Percentiles rank a stretch among this genome's conserved stretches.
Evolutionary conservation across 371 early-diverging fungal species (phyloP).

Genomic region (Mortierella sp.): DNA sequence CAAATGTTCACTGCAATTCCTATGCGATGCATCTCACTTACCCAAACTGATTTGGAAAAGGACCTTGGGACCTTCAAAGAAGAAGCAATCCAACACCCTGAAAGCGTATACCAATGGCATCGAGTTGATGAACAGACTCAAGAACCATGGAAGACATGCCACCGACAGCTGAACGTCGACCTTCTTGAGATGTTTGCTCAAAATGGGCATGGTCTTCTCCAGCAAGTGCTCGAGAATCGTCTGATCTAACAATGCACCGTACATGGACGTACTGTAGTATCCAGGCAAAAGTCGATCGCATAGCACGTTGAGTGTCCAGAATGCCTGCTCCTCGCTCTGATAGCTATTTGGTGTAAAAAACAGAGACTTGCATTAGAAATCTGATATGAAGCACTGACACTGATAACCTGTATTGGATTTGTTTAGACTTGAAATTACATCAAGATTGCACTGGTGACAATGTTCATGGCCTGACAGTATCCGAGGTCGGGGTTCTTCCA

Average conservation of each 20-base stretch:
- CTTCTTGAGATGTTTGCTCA: slow-evolving; percentile 84
- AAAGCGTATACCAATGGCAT: slow-evolving; percentile 92
- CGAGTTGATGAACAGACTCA: slow-evolving; percentile 94
- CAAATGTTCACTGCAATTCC: too few relatives aligned
- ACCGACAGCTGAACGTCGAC: slow-evolving; percentile 95
- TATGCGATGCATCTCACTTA: slow-evolving; percentile 12
- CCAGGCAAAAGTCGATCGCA: slow-evolving; percentile 93
- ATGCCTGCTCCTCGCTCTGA: slow-evolving; percentile 96
- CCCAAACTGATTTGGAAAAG: slow-evolving; percentile 91
- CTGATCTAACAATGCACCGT: slow-evolving; percentile 96
- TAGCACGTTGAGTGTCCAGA: slow-evolving; percentile 91
- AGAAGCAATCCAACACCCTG: slow-evolving; percentile 93
- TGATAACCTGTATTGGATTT: too few relatives aligned
- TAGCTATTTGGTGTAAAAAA: slow-evolving; percentile 66
- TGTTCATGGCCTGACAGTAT: slow-evolving; percentile 99
- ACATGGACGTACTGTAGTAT: slow-evolving; percentile 98
- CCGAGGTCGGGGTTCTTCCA: slow-evolving; percentile 93
- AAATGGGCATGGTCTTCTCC: slow-evolving; percentile 81
- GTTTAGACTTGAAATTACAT: slow-evolving; percentile 65
- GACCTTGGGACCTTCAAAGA: slow-evolving; percentile 93
- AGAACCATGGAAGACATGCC: slow-evolving; percentile 96
- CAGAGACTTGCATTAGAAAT: neutral
- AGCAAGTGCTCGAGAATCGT: slow-evolving; percentile 93
- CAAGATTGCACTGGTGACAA: slow-evolving; percentile 93
- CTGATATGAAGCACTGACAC: neutral